Base-by-base conservation (phyloP, 2,329 filamentous ascomycete species). In the Fusarium verticillioides region DNA sequence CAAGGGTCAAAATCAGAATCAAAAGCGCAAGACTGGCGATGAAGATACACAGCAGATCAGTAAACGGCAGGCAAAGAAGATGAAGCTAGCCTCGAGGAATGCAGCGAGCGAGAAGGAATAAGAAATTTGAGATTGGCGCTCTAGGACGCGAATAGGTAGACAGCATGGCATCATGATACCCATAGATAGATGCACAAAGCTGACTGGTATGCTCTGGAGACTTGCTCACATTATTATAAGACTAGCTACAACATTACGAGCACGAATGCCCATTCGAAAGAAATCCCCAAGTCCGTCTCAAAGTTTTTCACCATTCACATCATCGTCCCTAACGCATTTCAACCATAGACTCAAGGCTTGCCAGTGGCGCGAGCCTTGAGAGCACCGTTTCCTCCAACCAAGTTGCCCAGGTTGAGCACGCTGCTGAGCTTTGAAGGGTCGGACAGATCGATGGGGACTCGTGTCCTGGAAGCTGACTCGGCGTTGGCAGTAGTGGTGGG, bases 41-140 rank as follows among this genome's bases (percentile, higher is more conserved):
- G 80, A 81, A 43, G 80, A 79, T 9, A 63, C 69, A 11, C 74
- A 82, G 56, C 77, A 81, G 21, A 75, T 87, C 32, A 89, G 87
- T 77, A 90, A 88, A 78, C 83, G 87, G 58, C 86, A 89, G 77
- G 84, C 86, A 7, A 91, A 91, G 82, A 91, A 88, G 81, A 79
- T 87, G 77, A 88, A 83, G 78, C 76, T 87, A 9, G 85, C 85
- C n/a, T 78, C 84, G 28, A 81, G 85, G 73, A 81, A 83, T 30
- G 82, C 80, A 32, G 68, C 63, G 21, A 46, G 67, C 34, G 78
- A 77, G 44, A 75, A 77, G 50, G 75, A 77, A 53, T 63, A 39
- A 67, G 37, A n/a, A 28, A 30, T 37, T 54, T 58, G 49, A 61
- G 56, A 64, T 46, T 52, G 62, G 63, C 64, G 67, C 74, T 71